Evolutionary conservation across 768 basidiomycete species (phyloP).

Genomic region (Mycena amicta): DNA sequence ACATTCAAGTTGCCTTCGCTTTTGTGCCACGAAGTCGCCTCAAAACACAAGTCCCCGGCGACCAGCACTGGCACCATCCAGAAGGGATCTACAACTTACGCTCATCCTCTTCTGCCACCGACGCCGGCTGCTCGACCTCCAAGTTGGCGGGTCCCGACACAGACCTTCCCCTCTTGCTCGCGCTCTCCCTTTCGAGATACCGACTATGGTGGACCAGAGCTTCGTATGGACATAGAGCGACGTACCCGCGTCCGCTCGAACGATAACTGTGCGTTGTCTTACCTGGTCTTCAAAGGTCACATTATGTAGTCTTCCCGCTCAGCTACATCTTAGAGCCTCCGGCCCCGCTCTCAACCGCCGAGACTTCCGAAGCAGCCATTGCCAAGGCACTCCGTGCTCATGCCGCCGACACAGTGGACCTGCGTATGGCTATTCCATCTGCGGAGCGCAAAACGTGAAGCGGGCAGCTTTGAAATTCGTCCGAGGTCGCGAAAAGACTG

Average conservation of each 20-base stretch:
- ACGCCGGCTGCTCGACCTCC: neutral
- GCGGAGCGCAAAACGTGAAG: constrained; percentile 1
- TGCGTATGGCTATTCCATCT: constrained; percentile 58
- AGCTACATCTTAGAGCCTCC: constrained; percentile 46
- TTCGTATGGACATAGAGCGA: constrained; percentile 51
- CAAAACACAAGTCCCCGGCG: constrained; percentile 25
- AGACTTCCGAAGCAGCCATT: constrained; percentile 46
- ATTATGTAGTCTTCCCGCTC: constrained; percentile 58
- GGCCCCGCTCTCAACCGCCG: constrained; percentile 31
- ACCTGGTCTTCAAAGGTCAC: constrained; percentile 14
- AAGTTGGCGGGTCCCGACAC: too few relatives aligned
- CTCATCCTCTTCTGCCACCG: constrained; percentile 26
- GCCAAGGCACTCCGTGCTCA: constrained; percentile 63
- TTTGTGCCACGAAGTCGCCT: constrained; percentile 54
- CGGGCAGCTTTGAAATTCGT: constrained; percentile 26
- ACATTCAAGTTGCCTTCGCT: constrained; percentile 39
- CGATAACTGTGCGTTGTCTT: constrained; percentile 51
- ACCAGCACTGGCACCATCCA: neutral
- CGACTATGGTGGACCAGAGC: constrained; percentile 58
- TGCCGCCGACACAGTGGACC: constrained; percentile 50
- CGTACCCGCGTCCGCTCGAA: constrained; percentile 24
- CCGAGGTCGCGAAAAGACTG: constrained; percentile 48
- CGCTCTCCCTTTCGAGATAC: constrained; percentile 72
- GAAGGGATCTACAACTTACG: constrained; percentile 21
- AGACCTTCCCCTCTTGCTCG: constrained; percentile 54